A percentile compares a stretch with the other conserved stretches of the same genome.
Conservation (phyloP, 257 asterid genomes). For the Lycium barbarum region DNA sequence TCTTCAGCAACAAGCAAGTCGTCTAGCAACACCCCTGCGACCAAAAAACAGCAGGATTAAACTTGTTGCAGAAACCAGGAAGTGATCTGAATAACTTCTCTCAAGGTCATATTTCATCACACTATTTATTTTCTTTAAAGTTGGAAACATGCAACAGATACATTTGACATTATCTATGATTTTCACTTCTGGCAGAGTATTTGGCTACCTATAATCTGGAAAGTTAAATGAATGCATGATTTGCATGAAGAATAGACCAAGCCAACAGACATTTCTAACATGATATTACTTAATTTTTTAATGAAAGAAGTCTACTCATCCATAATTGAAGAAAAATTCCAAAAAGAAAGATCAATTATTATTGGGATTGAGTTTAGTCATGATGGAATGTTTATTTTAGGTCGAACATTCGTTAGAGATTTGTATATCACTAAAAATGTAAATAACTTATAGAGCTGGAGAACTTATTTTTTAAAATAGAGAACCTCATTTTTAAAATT, state of each 20-base stretch:
- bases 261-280: neutral
- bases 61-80: slow-evolving; percentile 14
- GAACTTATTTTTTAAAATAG: too few relatives aligned
- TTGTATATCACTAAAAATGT: too few relatives aligned
- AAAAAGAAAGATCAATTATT: too few relatives aligned
- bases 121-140: neutral
- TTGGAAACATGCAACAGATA: slow-evolving; percentile 14
- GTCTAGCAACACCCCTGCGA: slow-evolving; percentile 85
- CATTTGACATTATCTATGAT: neutral
- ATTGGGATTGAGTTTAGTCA: too few relatives aligned
- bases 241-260: slow-evolving; percentile 14
- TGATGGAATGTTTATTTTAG: too few relatives aligned
- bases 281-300: neutral
- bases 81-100: slow-evolving; percentile 10
- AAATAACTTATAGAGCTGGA: too few relatives aligned
- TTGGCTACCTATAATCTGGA: neutral
- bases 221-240: neutral
- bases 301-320: neutral
- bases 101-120: neutral
- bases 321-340: neutral
- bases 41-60: slow-evolving; percentile 22
- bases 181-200: neutral
- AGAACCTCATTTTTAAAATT: too few relatives aligned
- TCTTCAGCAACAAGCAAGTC: slow-evolving; percentile 99
- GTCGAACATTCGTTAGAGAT: too few relatives aligned